A percentile compares a stretch with the other conserved stretches of the same genome.
Evolutionary conservation across 805 yeast genomes (phyloP).

Genomic region (Ogataea salicorniae): DNA sequence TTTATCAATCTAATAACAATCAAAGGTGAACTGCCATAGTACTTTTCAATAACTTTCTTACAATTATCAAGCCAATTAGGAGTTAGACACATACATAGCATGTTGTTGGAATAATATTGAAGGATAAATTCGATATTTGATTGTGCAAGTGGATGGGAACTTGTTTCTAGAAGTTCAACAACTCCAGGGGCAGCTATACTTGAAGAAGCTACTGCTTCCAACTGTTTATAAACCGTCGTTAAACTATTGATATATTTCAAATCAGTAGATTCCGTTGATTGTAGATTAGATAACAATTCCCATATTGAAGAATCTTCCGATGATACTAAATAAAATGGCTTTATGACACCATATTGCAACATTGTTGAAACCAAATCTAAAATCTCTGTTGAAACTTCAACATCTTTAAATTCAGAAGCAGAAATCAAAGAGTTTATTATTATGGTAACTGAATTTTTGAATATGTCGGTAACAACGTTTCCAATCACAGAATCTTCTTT

Average conservation of each 20-base stretch:
- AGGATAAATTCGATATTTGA: slow-evolving; percentile 35
- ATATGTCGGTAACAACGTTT: slow-evolving; percentile 10
- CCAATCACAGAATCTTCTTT: slow-evolving; percentile 7
- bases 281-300: slow-evolving; percentile 7
- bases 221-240: slow-evolving; percentile 12
- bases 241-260: neutral
- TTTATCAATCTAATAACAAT: slow-evolving; percentile 17
- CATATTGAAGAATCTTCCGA: slow-evolving; percentile 9
- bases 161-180: slow-evolving; percentile 15
- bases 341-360: neutral
- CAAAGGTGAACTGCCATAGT: slow-evolving; percentile 29
- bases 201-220: slow-evolving; percentile 10
- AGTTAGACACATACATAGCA: slow-evolving; percentile 49
- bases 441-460: slow-evolving; percentile 12
- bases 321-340: slow-evolving; percentile 5
- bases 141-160: slow-evolving; percentile 12
- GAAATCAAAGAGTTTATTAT: slow-evolving; percentile 10
- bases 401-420: slow-evolving; percentile 7
- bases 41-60: slow-evolving; percentile 38
- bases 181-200: slow-evolving; percentile 7
- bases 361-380: neutral
- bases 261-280: neutral
- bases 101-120: slow-evolving; percentile 41
- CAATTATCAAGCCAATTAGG: slow-evolving; percentile 49
- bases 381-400: slow-evolving; percentile 9